Evolutionary conservation across 192 early-diverging fungal genomes (phyloP).

Genomic region (Phycomyces blakesleeanus): DNA sequence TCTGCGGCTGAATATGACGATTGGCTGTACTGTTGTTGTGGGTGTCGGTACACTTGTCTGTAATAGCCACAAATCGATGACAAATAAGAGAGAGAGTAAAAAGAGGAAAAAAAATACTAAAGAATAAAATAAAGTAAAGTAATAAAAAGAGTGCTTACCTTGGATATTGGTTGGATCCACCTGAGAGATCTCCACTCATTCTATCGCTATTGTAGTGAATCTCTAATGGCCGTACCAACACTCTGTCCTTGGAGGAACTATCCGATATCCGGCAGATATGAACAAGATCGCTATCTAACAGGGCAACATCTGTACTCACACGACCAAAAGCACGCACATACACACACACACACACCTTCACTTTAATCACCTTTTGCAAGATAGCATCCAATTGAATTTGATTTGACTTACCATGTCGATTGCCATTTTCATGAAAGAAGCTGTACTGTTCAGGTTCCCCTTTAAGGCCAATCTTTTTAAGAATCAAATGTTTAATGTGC

Average conservation of each 20-base stretch:
- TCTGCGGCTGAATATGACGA: neutral
- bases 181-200: too few relatives aligned
- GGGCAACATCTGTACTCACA: slow-evolving; percentile 6
- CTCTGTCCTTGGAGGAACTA: slow-evolving; percentile 11
- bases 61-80: too few relatives aligned
- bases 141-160: neutral
- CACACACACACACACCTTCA: neutral
- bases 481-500: slow-evolving; percentile 18
- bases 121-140: too few relatives aligned
- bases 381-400: neutral
- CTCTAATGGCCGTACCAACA: slow-evolving; percentile 12
- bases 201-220: neutral
- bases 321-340: neutral
- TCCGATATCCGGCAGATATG: slow-evolving; percentile 22
- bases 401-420: slow-evolving; percentile 5
- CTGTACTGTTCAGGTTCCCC: slow-evolving; percentile 19
- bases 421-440: slow-evolving; percentile 29
- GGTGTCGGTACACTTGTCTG: too few relatives aligned
- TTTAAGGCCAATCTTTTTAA: slow-evolving; percentile 21
- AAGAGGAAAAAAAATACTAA: too few relatives aligned
- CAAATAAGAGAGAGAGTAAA: too few relatives aligned
- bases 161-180: too few relatives aligned
- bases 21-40: neutral
- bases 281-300: slow-evolving; percentile 12
- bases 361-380: neutral